Evolutionary conservation across 306 rosid genomes (phyloP), one percentile per base, ranked within the genome.

Genomic region (Pyrus bretschneideri): DNA sequence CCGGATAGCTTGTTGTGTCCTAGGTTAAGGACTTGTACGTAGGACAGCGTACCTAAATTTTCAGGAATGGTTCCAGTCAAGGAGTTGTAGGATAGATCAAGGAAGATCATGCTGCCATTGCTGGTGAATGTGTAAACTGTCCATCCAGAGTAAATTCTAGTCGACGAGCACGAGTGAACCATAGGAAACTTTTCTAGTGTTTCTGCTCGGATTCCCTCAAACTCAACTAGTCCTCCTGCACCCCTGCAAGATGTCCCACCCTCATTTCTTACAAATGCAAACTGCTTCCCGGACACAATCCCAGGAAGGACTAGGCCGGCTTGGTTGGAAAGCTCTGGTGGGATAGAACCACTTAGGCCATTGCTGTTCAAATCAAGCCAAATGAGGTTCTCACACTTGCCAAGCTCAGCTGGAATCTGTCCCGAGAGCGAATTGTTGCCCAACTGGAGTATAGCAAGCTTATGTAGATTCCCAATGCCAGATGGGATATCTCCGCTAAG

Each of bases 171-270:
- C 0, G 93, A 86, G 73, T 87, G 93, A 11, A 87, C 80, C 91
- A 86, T 86, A 29, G 93, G 92, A 81, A 83, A 86, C 17, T 57
- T 73, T 79, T 89, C 90, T 23, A 89, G 81, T 72, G 88, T 86
- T 80, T 79, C 89, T 0, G 58, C 76, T 23, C 91, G 83, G 25
- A 91, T 79, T 46, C 88, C 97, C 61, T 83, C 91, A 70, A 91
- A 87, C 58, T 89, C 93, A 66, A 91, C 86, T 17, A 91, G 79
- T 33, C 97, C 93, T 66, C 97, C 97, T 3, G 97, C 93, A 18
- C 97, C 97, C 82, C 92, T 79, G 69, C 97, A 91, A 62, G 84
- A 84, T 57, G 92, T 87, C 54, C 96, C 93, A 4, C 93, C 96
- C 74, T 91, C 97, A 67, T 89, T 91, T 79, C 93, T 91, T 45